phyloP scores from a whole-genome alignment of 2,329 filamentous ascomycete genomes.

The Verticillium isaacii region DNA sequence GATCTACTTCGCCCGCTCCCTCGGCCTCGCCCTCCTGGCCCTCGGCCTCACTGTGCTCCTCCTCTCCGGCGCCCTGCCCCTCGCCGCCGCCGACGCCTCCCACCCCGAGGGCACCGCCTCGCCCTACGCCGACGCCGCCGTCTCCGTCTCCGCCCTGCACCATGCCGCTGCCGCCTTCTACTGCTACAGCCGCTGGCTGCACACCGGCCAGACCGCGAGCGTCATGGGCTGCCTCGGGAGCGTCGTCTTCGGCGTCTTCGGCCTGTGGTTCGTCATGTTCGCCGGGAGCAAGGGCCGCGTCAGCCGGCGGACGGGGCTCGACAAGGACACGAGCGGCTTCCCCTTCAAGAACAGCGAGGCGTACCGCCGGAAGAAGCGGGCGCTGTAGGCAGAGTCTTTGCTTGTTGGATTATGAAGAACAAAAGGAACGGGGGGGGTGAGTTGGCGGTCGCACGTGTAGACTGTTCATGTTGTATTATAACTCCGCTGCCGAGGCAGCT shows the following conservation, averaged over 20 bases:
- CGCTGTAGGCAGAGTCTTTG: slow-evolving; percentile 14
- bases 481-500: not conserved
- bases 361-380: slow-evolving; percentile 33
- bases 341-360: slow-evolving; percentile 32
- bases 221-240: slow-evolving; percentile 55
- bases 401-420: not conserved
- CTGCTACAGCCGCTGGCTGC: slow-evolving; percentile 63
- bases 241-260: slow-evolving; percentile 53
- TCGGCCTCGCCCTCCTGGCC: slow-evolving; percentile 63
- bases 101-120: slow-evolving; percentile 39
- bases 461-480: not conserved
- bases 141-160: slow-evolving; percentile 63
- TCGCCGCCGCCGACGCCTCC: slow-evolving; percentile 42
- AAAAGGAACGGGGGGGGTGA: not conserved
- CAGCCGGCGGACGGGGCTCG: slow-evolving; percentile 29
- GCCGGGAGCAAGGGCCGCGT: slow-evolving; percentile 30
- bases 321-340: slow-evolving; percentile 34
- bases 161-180: slow-evolving; percentile 61
- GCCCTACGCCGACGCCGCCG: slow-evolving; percentile 60
- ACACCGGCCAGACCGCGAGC: slow-evolving; percentile 51
- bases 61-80: slow-evolving; percentile 65
- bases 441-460: not conserved
- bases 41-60: slow-evolving; percentile 61
- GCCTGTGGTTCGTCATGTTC: slow-evolving; percentile 28
- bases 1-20: slow-evolving; percentile 66